Evolutionary conservation across 768 basidiomycete genomes (phyloP), one percentile per base, ranked within the genome.

Genomic region (Hydnum rufescens): DNA sequence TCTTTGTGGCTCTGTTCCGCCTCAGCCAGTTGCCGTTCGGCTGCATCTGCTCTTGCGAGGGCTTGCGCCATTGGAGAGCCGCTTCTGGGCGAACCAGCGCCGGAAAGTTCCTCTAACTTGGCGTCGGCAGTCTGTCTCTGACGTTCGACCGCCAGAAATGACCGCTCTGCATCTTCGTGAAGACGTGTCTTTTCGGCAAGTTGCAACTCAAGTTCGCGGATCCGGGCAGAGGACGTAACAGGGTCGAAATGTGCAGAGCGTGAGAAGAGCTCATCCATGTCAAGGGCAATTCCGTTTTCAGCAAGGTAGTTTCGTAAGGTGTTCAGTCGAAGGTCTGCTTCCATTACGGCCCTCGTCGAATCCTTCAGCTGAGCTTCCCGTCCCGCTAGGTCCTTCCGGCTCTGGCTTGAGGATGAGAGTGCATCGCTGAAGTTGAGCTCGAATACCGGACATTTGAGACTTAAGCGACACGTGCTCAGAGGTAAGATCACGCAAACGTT

Each of bases 231-330:
- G 49, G 64, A 58, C 4, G 66, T 63, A n/a, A 62, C 64, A 52
- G 62, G 58, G 31, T 66, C 65, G 51, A 55, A 62, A 5, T 64
- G 66, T 19, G 26, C 8, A 8, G 13, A 8, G 13, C 26, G 8
- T 25, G 67, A 65, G 30, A 72, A 69, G 19, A 78, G 58, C 32
- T 82, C 76, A 48, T 80, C 82, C 19, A 87, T 85, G 51, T 83
- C 80, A 19, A 82, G 67, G 26, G 72, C 72, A 51, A 97, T 74
- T 16, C 90, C 93, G 60, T 84, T 80, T 60, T 97, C 95, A 22
- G 79, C 76, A 46, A 97, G 73, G 61, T 96, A 80, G 61, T 77
- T 82, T 44, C 88, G 78, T 54, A 97, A 69, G 70, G 86, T 80
- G 25, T 71, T 74, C 57, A 85, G 68, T 55, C 85, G 82, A 55